Percentiles rank a stretch among this genome's conserved stretches.
These are phyloP conservation scores for Ilyonectria destructans DNA, from an alignment of 2,329 filamentous ascomycete genomes.

Conservation along the genomic window DNA sequence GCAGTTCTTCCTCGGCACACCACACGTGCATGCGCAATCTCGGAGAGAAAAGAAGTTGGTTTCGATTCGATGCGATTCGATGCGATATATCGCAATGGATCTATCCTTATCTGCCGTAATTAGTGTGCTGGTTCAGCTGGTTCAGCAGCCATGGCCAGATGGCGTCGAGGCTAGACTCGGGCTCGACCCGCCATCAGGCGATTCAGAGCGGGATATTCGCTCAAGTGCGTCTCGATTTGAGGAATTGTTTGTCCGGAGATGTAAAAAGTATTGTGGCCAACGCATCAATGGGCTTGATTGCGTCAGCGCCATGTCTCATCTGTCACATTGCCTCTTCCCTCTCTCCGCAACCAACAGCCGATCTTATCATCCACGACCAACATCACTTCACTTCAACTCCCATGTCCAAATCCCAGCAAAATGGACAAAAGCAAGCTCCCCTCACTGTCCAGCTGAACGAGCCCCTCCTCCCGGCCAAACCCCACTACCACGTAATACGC, in stretches of 20 bases:
- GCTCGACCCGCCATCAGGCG: background rate
- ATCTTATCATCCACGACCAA: background rate
- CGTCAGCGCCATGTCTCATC: background rate
- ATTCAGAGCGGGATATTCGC: conserved; percentile 4
- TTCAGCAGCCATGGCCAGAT: background rate
- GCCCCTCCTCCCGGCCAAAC: conserved; percentile 3
- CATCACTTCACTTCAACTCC: background rate
- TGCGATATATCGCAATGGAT: background rate
- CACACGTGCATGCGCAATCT: conserved; percentile 6
- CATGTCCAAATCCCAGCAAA: background rate
- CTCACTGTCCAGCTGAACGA: background rate
- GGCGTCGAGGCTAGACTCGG: conserved; percentile 8
- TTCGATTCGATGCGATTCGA: background rate
- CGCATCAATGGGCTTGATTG: background rate
- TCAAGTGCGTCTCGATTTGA: background rate
- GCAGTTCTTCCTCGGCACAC: conserved; percentile 13
- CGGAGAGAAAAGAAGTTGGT: background rate
- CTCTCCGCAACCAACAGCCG: background rate
- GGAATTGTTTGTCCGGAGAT: background rate
- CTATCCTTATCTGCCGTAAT: background rate
- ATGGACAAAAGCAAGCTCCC: background rate
- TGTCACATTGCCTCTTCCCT: background rate
- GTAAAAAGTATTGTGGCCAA: background rate
- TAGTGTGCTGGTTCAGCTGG: background rate
- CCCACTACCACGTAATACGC: conserved; percentile 1